Evolutionary conservation across 2,329 filamentous ascomycete genomes (phyloP).

Genomic region (Botrytis elliptica): DNA sequence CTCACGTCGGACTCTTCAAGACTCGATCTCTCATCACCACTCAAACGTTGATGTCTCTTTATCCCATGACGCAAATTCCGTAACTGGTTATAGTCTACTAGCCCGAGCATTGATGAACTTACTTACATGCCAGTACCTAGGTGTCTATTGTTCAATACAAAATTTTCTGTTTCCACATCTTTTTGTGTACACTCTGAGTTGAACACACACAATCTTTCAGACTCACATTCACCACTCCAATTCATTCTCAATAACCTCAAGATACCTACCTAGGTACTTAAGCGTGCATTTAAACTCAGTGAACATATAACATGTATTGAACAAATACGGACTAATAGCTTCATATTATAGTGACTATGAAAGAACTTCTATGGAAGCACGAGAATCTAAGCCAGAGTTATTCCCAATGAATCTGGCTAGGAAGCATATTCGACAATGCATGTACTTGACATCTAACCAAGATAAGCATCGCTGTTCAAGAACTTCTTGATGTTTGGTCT

Average conservation of each 20-base stretch:
- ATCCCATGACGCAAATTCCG: not conserved
- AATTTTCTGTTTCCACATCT: not conserved
- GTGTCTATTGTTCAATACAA: not conserved
- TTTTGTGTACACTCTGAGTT: not conserved
- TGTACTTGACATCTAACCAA: conserved; percentile 23
- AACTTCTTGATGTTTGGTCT: conserved; percentile 37
- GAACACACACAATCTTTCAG: not conserved
- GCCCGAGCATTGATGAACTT: not conserved
- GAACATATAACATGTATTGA: not conserved
- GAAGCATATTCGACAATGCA: not conserved
- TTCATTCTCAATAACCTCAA: not conserved
- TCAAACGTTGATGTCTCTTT: not conserved
- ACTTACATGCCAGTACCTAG: not conserved
- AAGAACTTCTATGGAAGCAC: not conserved
- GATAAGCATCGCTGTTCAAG: conserved; percentile 34
- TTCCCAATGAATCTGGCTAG: not conserved
- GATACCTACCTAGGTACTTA: not conserved
- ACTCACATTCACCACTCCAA: not conserved
- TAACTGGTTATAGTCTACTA: not conserved
- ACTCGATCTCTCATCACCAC: not conserved
- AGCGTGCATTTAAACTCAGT: not conserved
- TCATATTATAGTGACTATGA: not conserved
- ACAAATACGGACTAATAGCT: not conserved
- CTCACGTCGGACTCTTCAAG: not conserved
- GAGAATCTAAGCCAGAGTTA: not conserved